A percentile compares a stretch with the other conserved stretches of the same genome.
These are phyloP conservation scores for Dactylella cylindrospora DNA, from an alignment of 2,329 filamentous ascomycete genomes.

Conservation along the genomic window DNA sequence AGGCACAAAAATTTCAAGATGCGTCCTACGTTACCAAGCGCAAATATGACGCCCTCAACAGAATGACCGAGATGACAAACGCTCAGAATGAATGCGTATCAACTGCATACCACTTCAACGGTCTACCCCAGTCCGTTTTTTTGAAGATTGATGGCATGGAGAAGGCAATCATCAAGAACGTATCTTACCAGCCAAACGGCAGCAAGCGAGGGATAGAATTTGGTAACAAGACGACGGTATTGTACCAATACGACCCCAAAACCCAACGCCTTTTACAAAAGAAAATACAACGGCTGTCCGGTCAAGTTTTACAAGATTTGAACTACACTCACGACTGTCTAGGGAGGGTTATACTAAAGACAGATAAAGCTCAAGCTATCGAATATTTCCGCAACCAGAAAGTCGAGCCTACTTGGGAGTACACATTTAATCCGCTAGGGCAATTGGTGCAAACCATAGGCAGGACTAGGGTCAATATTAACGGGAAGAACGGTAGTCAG, in stretches of 20 bases:
- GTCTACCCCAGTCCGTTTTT: no score
- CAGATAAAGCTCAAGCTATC: slow-evolving; percentile 45
- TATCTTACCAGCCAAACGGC: neutral
- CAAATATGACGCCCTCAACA: no score
- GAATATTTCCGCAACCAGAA: slow-evolving; percentile 45
- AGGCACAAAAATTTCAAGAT: no score
- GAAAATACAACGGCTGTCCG: no score
- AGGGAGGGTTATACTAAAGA: slow-evolving; percentile 33
- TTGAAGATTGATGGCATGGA: neutral
- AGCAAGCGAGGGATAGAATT: neutral
- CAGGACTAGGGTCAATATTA: neutral
- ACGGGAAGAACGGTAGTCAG: neutral
- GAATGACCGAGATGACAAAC: no score
- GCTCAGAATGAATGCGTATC: no score
- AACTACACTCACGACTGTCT: slow-evolving; percentile 45
- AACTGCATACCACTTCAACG: no score
- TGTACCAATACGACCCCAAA: no score
- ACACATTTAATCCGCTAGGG: slow-evolving; percentile 7
- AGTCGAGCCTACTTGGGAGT: slow-evolving; percentile 26
- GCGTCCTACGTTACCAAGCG: no score
- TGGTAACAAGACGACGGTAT: neutral
- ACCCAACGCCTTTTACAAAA: no score
- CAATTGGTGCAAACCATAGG: slow-evolving; percentile 11
- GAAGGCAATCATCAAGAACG: neutral
- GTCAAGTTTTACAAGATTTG: slow-evolving; percentile 39